A percentile compares a stretch with the other conserved stretches of the same genome.
These are phyloP conservation scores for Chaetomium sp. DNA, from an alignment of 2,329 filamentous ascomycete genomes.

Conservation along the genomic window DNA sequence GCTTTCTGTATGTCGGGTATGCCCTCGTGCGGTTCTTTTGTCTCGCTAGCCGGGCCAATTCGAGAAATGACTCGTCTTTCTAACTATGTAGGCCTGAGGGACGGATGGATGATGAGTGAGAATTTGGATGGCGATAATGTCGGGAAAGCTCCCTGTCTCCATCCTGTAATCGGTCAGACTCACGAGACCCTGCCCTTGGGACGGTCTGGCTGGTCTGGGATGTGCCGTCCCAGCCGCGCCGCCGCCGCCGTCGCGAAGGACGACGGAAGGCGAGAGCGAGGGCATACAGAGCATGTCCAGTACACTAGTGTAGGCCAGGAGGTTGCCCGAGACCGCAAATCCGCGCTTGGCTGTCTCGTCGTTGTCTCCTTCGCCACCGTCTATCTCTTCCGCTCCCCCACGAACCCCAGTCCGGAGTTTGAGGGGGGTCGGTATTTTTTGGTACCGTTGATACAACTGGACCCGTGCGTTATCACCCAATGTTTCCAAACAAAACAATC, in stretches of 20 bases:
- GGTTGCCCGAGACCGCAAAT: not conserved
- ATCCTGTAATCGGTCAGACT: conserved; percentile 9
- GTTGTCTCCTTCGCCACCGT: not conserved
- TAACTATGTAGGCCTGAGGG: conserved; percentile 1
- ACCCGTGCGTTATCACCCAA: conserved; percentile 3
- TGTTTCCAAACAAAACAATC: conserved; percentile 3
- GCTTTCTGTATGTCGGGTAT: conserved; percentile 1
- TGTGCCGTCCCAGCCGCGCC: conserved; percentile 12
- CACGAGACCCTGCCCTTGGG: conserved; percentile 3
- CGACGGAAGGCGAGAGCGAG: conserved; percentile 11
- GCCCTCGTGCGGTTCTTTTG: conserved; percentile 7
- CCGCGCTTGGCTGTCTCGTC: not conserved
- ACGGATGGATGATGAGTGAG: no score
- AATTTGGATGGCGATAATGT: no score
- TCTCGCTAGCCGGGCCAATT: conserved; percentile 1
- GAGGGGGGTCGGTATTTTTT: not conserved
- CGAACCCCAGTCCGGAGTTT: no score
- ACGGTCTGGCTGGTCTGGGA: not conserved
- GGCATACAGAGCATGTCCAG: not conserved
- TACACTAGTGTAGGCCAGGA: not conserved
- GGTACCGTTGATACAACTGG: not conserved
- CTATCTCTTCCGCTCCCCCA: not conserved
- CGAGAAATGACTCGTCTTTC: conserved; percentile 17
- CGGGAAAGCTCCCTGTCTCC: conserved; percentile 11
- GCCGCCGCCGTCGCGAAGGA: conserved; percentile 15